phyloP scores from a whole-genome alignment of 116 monocot genomes.

The Papilionanthe hybrid region DNA sequence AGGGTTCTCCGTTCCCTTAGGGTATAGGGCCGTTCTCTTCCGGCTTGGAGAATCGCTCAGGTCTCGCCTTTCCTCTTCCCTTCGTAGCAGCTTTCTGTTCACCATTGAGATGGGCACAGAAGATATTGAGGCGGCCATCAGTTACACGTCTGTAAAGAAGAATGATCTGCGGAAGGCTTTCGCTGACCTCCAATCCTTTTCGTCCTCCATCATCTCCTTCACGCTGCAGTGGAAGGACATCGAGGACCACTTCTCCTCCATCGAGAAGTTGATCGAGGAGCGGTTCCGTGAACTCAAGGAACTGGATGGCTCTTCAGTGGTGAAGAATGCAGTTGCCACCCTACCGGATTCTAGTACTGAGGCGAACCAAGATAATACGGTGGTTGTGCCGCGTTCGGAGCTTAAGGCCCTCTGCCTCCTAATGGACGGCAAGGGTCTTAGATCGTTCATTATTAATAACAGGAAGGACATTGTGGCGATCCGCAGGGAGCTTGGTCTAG shows the following conservation, averaged over 20 bases:
- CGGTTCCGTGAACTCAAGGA: conserved; percentile 39
- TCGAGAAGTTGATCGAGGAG: conserved; percentile 33
- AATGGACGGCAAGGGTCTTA: conserved; percentile 49
- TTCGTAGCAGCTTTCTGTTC: background rate
- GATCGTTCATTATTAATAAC: conserved; percentile 31
- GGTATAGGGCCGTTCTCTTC: too few species aligned
- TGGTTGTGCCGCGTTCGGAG: conserved; percentile 18
- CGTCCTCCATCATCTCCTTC: conserved; percentile 34
- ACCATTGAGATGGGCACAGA: conserved; percentile 14
- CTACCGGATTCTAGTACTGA: background rate
- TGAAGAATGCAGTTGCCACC: background rate
- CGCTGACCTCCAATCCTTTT: conserved; percentile 38
- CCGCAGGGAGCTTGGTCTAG: conserved; percentile 32
- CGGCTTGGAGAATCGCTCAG: background rate
- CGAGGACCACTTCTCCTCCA: conserved; percentile 46
- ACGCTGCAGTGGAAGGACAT: conserved; percentile 54
- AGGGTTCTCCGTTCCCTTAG: too few species aligned
- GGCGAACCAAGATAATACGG: background rate
- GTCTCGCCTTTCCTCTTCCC: background rate
- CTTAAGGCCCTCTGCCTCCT: conserved; percentile 35
- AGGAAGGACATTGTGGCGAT: conserved; percentile 27
- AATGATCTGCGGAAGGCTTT: conserved; percentile 47
- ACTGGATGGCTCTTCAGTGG: background rate
- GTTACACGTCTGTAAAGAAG: conserved; percentile 46
- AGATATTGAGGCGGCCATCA: conserved; percentile 36